Evolutionary conservation across 208 protist species (phyloP), one percentile per base, ranked within the genome.

Genomic region (Trypanosoma conorhini): DNA sequence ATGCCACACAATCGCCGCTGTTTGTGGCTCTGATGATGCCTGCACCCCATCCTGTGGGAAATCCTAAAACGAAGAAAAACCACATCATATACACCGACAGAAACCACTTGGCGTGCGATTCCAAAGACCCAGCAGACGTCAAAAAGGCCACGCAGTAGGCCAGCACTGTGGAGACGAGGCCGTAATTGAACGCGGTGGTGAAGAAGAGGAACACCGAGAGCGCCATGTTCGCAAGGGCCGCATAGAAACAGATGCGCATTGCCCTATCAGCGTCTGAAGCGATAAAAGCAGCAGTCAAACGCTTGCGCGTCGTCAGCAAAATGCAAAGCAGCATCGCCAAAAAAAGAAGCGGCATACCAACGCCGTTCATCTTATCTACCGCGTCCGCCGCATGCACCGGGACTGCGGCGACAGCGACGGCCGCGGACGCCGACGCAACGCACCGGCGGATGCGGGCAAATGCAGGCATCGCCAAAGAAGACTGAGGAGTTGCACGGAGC

Each of bases 191-290:
- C 5, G 60, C 61, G 31, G 57, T 61, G 28, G 17, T 59, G 30
- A 74, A 74, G 33, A 68, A 74, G 3, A 74, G 33, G 50, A 74
- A 74, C 19, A 74, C 56, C 5, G 69, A 74, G 9, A 74, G 40
- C 21, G 22, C n/a, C 46, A 65, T 65, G 46, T 63, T 65, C 19
- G 21, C 22, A 21, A 74, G 17, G 50, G 69, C 42, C 21, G 33
- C 8, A 55, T 8, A 52, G 19, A 74, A 52, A n/a, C 55, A 54
- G 7, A 68, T 8, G 9, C 52, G 24, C 21, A 21, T 21, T 9
- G 31, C 40, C 22, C 52, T 67, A 17, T 58, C 60, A 5, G 22
- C 19, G n/a, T n/a, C n/a, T n/a, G n/a, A n/a, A n/a, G n/a, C n/a
- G n/a, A n/a, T 3, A 48, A 44, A 65, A n/a, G 59, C 33, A 30